phyloP scores from a whole-genome alignment of 2,329 filamentous ascomycete species.

The Laburnicola sp. region DNA sequence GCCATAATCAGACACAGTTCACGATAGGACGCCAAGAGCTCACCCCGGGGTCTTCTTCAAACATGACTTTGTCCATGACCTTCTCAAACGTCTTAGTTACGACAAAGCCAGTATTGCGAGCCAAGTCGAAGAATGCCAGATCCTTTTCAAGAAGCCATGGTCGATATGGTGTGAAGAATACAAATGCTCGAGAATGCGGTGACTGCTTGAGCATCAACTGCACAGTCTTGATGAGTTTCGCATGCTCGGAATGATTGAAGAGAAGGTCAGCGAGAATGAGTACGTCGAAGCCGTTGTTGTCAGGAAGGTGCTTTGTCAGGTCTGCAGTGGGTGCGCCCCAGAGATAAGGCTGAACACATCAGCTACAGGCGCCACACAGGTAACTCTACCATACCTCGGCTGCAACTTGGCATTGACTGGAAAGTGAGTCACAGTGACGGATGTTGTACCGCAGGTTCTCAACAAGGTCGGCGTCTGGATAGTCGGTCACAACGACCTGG shows the following conservation, averaged over 20 bases:
- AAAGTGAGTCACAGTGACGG: constrained; percentile 54
- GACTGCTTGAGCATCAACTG: constrained; percentile 64
- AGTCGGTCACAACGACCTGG: constrained; percentile 78
- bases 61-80: constrained; percentile 82
- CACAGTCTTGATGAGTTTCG: constrained; percentile 73
- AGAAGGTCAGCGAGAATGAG: constrained; percentile 85
- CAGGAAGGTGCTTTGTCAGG: constrained; percentile 62
- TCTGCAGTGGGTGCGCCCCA: constrained; percentile 72
- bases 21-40: constrained; percentile 31
- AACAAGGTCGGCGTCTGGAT: constrained; percentile 82
- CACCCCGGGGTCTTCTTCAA: constrained; percentile 81
- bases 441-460: constrained; percentile 79
- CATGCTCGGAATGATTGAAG: constrained; percentile 88
- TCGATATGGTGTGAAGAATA: constrained; percentile 93
- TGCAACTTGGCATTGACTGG: constrained; percentile 42
- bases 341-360: constrained; percentile 66
- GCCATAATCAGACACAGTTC: background rate
- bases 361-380: constrained; percentile 9
- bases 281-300: constrained; percentile 67
- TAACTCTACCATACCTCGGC: constrained; percentile 37
- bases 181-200: constrained; percentile 66
- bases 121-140: constrained; percentile 81
- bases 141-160: constrained; percentile 88
- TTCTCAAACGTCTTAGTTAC: constrained; percentile 82
- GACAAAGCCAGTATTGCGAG: constrained; percentile 67